These are phyloP conservation scores for Podaxis sp. DNA, from an alignment of 768 basidiomycete genomes.

Conservation along the genomic window DNA sequence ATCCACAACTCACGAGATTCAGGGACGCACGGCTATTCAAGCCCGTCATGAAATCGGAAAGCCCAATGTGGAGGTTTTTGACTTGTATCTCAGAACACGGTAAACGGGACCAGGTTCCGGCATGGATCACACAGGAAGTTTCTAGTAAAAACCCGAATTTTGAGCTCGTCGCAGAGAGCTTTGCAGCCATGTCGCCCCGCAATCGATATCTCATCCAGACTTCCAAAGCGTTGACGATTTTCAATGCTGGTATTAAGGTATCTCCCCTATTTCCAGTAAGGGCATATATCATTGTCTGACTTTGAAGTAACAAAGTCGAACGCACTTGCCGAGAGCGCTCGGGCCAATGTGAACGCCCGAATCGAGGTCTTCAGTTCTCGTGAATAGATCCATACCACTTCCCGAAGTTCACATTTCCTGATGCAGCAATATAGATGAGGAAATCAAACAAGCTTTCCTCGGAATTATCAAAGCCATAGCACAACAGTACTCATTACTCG, in stretches of 20 bases:
- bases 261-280: not conserved
- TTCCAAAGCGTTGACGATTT: constrained; percentile 29
- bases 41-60: constrained; percentile 22
- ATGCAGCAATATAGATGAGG: constrained; percentile 12
- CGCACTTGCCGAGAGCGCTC: constrained; percentile 28
- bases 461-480: constrained; percentile 25
- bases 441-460: no score
- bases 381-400: constrained; percentile 10
- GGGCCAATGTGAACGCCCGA: constrained; percentile 26
- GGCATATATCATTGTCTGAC: not conserved
- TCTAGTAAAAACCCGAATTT: constrained; percentile 23
- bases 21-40: constrained; percentile 28
- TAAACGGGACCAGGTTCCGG: constrained; percentile 19
- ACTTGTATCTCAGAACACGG: constrained; percentile 26
- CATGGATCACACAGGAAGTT: constrained; percentile 26
- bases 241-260: constrained; percentile 30
- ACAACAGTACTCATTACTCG: constrained; percentile 24
- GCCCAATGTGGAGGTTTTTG: constrained; percentile 31
- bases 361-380: constrained; percentile 30
- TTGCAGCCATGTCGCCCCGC: constrained; percentile 22
- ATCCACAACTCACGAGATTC: not conserved
- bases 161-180: constrained; percentile 21
- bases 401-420: not conserved
- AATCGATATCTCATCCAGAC: constrained; percentile 31
- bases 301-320: constrained; percentile 20